These are phyloP conservation scores for Nemania sp. DNA, from an alignment of 2,329 filamentous ascomycete species.

Conservation along the genomic window DNA sequence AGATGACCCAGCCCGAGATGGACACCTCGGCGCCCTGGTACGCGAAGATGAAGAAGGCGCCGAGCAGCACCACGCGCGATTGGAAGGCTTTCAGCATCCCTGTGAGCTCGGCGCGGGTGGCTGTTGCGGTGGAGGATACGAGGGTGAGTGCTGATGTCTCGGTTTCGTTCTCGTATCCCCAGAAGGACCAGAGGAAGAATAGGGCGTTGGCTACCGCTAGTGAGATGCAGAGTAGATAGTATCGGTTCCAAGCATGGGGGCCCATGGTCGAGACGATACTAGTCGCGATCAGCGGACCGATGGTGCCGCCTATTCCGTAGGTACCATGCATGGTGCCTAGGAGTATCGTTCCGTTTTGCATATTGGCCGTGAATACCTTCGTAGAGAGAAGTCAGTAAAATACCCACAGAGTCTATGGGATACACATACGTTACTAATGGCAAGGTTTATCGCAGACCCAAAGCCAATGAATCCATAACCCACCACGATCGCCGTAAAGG, in stretches of 20 bases:
- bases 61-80: constrained; percentile 74
- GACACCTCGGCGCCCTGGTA: constrained; percentile 89
- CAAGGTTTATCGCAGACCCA: constrained; percentile 67
- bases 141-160: constrained; percentile 37
- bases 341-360: constrained; percentile 65
- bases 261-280: constrained; percentile 70
- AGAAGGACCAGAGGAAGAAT: constrained; percentile 75
- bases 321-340: constrained; percentile 75
- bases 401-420: not conserved
- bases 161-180: constrained; percentile 73
- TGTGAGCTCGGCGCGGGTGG: constrained; percentile 46
- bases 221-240: constrained; percentile 75
- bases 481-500: constrained; percentile 75
- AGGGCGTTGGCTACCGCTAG: constrained; percentile 68
- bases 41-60: constrained; percentile 84
- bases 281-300: constrained; percentile 80
- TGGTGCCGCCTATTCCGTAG: constrained; percentile 74
- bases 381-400: constrained; percentile 5
- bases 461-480: constrained; percentile 77
- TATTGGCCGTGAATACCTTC: constrained; percentile 62
- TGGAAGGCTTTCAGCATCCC: constrained; percentile 63
- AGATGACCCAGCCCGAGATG: constrained; percentile 88
- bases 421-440: constrained; percentile 65
- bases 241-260: constrained; percentile 73
- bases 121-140: constrained; percentile 15